Conservation (phyloP, 305 asterid species). For the Fraxinus albicans region DNA sequence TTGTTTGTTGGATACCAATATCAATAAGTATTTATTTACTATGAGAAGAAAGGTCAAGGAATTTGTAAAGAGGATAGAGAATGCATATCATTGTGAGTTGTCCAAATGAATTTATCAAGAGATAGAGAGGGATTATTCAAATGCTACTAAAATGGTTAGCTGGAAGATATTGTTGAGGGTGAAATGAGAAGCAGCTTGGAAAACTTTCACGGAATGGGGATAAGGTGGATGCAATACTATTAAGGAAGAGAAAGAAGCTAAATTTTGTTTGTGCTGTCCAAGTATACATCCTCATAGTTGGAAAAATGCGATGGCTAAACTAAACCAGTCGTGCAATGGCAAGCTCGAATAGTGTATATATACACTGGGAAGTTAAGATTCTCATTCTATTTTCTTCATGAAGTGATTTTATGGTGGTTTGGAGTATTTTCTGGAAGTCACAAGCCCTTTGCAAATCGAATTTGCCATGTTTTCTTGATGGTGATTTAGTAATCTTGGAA, state of each 20-base stretch:
- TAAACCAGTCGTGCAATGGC: neutral
- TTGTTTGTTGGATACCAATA: neutral
- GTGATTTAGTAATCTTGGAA: neutral
- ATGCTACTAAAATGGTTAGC: neutral
- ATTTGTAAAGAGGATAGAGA: neutral
- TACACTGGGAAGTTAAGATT: neutral
- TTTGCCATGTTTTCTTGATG: neutral
- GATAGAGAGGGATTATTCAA: neutral
- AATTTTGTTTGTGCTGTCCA: neutral
- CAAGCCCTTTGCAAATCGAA: neutral
- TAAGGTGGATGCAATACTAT: too few relatives aligned
- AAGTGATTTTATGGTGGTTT: neutral
- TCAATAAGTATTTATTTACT: neutral
- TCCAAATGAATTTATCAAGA: neutral
- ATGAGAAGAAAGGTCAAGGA: neutral
- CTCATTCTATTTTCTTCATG: neutral
- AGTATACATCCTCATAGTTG: neutral
- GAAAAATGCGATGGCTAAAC: neutral
- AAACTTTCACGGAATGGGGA: neutral
- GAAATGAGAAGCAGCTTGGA: neutral
- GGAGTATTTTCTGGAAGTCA: neutral
- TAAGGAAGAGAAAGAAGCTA: too few relatives aligned
- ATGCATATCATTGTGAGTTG: neutral
- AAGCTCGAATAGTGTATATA: neutral
- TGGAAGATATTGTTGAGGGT: neutral